These are phyloP conservation scores for Leishmania arabica DNA, from an alignment of 208 protist species.

Conservation along the genomic window DNA sequence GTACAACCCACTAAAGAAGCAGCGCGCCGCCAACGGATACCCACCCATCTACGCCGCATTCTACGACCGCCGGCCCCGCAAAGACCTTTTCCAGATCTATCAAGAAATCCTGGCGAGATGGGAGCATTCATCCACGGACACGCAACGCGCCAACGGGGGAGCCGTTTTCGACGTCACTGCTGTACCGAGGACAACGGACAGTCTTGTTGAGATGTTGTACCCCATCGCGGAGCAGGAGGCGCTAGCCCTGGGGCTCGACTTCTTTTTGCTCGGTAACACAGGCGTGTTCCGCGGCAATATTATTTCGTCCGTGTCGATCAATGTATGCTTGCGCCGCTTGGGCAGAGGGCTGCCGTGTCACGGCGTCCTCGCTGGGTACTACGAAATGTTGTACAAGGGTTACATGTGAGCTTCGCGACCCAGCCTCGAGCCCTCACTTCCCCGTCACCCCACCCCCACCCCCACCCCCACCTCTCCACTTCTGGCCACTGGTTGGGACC, in stretches of 20 bases:
- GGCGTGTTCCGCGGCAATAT: constrained; percentile 25
- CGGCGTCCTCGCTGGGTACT: constrained; percentile 21
- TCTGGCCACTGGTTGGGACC: background rate
- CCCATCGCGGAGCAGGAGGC: constrained; percentile 23
- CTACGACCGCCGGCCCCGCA: constrained; percentile 11
- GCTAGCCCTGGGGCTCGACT: constrained; percentile 23
- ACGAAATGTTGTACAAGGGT: constrained; percentile 25
- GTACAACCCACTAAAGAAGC: constrained; percentile 1
- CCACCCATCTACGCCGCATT: constrained; percentile 11
- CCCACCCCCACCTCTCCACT: background rate
- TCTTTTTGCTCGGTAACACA: constrained; percentile 29
- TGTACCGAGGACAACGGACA: background rate
- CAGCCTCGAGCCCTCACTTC: background rate
- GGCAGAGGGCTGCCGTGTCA: constrained; percentile 23
- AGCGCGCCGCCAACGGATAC: constrained; percentile 5
- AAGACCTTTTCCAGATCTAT: constrained; percentile 5
- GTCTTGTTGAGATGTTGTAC: constrained; percentile 12
- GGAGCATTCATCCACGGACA: background rate
- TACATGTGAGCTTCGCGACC: background rate
- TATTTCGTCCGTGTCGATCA: constrained; percentile 11
- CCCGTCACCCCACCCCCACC: background rate
- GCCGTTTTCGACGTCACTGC: background rate
- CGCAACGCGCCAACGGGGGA: background rate
- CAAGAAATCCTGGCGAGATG: background rate
- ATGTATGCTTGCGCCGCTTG: constrained; percentile 29